Conservation (phyloP, 805 yeast species). For the Blastobotrys chiropterorum region DNA sequence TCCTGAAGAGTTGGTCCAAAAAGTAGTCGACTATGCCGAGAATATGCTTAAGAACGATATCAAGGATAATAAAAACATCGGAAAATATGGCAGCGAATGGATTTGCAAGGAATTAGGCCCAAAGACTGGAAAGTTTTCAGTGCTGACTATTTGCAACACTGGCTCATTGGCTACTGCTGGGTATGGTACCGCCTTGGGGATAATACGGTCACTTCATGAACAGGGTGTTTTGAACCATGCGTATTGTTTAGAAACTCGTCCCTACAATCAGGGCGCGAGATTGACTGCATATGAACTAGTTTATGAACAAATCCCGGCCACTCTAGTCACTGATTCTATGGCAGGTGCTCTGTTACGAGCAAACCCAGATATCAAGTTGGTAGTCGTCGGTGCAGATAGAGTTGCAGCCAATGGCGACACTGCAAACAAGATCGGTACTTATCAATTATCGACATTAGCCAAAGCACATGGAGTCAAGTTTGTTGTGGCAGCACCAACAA, state of each 20-base stretch:
- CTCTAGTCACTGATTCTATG: conserved; percentile 87
- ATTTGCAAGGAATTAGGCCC: conserved; percentile 44
- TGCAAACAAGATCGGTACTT: conserved; percentile 95
- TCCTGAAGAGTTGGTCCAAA: conserved; percentile 31
- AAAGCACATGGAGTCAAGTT: conserved; percentile 66
- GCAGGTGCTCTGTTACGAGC: conserved; percentile 65
- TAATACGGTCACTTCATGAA: conserved; percentile 62
- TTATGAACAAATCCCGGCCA: conserved; percentile 80
- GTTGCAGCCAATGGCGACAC: conserved; percentile 91
- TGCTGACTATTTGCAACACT: conserved; percentile 89
- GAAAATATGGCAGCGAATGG: conserved; percentile 73
- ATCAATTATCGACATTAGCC: conserved; percentile 74
- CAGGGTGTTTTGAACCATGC: conserved; percentile 57
- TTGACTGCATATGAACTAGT: conserved; percentile 86
- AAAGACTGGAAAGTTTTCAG: conserved; percentile 58
- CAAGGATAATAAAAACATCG: conserved; percentile 69
- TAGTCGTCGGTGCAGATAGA: conserved; percentile 94
- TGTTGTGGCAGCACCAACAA: conserved; percentile 91
- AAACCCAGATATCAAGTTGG: conserved; percentile 68
- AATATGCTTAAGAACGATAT: conserved; percentile 69
- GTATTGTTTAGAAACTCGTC: conserved; percentile 89
- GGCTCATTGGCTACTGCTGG: conserved; percentile 97
- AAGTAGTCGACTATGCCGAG: conserved; percentile 33
- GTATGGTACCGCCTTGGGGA: conserved; percentile 94
- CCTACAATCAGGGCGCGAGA: conserved; percentile 94